A percentile compares a stretch with the other conserved stretches of the same genome.
Evolutionary conservation across 1,284 basidiomycete species (phyloP).

Genomic region (Takashimella koratensis): DNA sequence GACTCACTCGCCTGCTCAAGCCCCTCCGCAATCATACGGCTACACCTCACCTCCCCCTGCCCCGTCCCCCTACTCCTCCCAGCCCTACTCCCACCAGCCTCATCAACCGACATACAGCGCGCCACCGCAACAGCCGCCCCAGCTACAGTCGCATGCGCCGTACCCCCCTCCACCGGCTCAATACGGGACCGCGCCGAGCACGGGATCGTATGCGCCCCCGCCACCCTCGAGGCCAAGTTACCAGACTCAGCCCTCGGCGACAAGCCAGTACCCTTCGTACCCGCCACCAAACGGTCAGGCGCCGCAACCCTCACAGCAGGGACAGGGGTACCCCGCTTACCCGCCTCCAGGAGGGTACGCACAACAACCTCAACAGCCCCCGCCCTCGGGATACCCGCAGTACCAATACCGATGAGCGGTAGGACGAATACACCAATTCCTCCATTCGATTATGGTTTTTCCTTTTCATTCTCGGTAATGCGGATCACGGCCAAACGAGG

Average conservation of each 20-base stretch:
- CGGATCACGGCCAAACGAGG: no score
- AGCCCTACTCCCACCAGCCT: slow-evolving; percentile 10
- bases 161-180: slow-evolving; percentile 8
- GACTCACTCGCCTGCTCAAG: background rate
- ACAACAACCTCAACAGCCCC: slow-evolving; percentile 3
- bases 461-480: no score
- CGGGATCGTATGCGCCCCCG: slow-evolving; percentile 6
- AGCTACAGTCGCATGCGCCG: slow-evolving; percentile 4
- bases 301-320: slow-evolving; percentile 7
- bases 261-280: no score
- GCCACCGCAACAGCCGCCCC: slow-evolving; percentile 4
- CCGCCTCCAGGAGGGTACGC: background rate
- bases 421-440: no score
- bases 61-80: slow-evolving; percentile 7
- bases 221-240: slow-evolving; percentile 5
- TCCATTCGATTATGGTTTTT: no score
- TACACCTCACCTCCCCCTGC: slow-evolving; percentile 5
- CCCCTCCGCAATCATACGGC: no score
- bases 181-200: background rate
- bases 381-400: slow-evolving; percentile 3
- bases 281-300: slow-evolving; percentile 11
- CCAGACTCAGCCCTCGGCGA: no score
- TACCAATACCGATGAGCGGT: no score
- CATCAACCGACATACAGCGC: slow-evolving; percentile 9
- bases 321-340: background rate